Percentiles rank a stretch among this genome's conserved stretches.
Evolutionary conservation across 1,284 basidiomycete species (phyloP).

Genomic region (Sporisorium graminicola): DNA sequence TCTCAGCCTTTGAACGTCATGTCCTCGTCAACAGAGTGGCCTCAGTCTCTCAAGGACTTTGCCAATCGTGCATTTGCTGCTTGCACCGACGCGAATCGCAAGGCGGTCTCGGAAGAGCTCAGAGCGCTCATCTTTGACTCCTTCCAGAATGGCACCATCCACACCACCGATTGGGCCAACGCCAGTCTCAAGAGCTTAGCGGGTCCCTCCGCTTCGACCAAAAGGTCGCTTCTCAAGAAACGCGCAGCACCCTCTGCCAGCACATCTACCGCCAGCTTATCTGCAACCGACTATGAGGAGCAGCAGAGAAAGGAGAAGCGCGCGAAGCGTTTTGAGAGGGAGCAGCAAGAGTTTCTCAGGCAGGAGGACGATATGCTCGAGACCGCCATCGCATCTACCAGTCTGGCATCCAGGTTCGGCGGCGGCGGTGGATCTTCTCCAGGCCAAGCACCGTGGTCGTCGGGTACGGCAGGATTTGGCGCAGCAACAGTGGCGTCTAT

Average conservation of each 20-base stretch:
- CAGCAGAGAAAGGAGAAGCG: conserved; percentile 62
- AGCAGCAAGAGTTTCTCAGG: conserved; percentile 57
- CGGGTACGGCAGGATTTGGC: conserved; percentile 4
- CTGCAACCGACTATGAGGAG: conserved; percentile 48
- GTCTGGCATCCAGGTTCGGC: conserved; percentile 52
- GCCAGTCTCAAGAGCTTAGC: conserved; percentile 83
- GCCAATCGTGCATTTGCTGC: conserved; percentile 62
- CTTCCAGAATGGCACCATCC: conserved; percentile 77
- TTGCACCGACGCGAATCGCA: conserved; percentile 70
- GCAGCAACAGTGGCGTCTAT: background rate
- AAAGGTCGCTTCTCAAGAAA: conserved; percentile 44
- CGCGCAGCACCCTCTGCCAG: conserved; percentile 22
- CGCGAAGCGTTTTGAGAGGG: conserved; percentile 65
- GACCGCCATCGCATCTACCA: conserved; percentile 53
- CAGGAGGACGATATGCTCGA: conserved; percentile 52
- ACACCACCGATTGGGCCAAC: conserved; percentile 87
- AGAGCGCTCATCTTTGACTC: conserved; percentile 70
- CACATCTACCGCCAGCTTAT: background rate
- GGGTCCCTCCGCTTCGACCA: conserved; percentile 29
- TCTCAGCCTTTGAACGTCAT: conserved; percentile 5
- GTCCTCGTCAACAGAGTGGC: conserved; percentile 58
- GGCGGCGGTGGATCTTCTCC: conserved; percentile 6
- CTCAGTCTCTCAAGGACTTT: conserved; percentile 62
- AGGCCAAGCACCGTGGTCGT: conserved; percentile 30
- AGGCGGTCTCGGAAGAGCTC: conserved; percentile 71